Percentiles rank a stretch among this genome's conserved stretches.
These are phyloP conservation scores for Globisporangium camurandrum DNA, from an alignment of 352 stramenopile genomes.

Conservation along the genomic window DNA sequence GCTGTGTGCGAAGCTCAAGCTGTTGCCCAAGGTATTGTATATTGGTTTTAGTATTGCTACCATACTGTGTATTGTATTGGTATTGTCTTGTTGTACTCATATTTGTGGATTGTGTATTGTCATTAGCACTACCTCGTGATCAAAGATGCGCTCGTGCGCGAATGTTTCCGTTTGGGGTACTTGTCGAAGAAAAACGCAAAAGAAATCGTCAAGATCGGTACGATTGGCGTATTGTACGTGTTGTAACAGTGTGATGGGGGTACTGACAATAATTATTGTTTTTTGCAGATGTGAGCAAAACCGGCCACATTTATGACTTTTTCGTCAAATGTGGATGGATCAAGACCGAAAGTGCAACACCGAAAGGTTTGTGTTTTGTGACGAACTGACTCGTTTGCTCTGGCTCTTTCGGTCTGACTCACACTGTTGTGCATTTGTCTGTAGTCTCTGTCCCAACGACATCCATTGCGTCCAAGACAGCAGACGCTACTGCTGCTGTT, in stretches of 20 bases:
- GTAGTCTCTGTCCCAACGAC: too few relatives aligned
- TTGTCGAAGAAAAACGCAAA: slow-evolving; percentile 69
- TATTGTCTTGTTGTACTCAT: neutral
- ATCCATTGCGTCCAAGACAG: too few relatives aligned
- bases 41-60: too few relatives aligned
- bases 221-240: slow-evolving; percentile 3
- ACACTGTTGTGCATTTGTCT: too few relatives aligned
- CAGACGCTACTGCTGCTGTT: too few relatives aligned
- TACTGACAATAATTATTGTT: slow-evolving; percentile 12
- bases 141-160: slow-evolving; percentile 91
- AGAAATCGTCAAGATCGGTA: slow-evolving; percentile 90
- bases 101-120: slow-evolving; percentile 2
- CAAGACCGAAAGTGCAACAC: slow-evolving; percentile 40
- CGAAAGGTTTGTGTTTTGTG: slow-evolving; percentile 23
- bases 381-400: neutral
- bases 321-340: slow-evolving; percentile 88
- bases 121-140: slow-evolving; percentile 90
- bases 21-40: slow-evolving; percentile 87
- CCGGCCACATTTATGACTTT: slow-evolving; percentile 85
- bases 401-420: too few relatives aligned
- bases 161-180: slow-evolving; percentile 75
- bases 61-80: neutral
- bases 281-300: slow-evolving; percentile 69
- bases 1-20: slow-evolving; percentile 84
- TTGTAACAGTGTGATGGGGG: neutral